A percentile compares a stretch with the other conserved stretches of the same genome.
These are phyloP conservation scores for Urochloa ruziziensis DNA, from an alignment of 176 grass and related monocot species.

Conservation along the genomic window DNA sequence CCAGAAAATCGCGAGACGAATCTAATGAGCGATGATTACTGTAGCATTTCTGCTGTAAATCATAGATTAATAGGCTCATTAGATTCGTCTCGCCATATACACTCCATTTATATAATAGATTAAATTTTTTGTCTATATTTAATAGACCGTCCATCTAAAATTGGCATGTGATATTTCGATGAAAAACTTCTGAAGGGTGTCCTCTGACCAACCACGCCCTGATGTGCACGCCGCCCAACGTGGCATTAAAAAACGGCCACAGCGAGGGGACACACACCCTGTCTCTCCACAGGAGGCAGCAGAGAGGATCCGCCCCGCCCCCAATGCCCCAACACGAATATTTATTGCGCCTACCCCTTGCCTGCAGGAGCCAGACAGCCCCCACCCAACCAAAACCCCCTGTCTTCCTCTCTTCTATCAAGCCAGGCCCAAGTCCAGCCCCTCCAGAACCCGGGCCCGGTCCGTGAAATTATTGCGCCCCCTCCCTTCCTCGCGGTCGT, in stretches of 20 bases:
- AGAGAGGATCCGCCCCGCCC: conserved; percentile 3
- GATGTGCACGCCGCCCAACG: neutral
- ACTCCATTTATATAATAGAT: no score
- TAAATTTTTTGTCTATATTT: no score
- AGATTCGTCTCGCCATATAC: no score
- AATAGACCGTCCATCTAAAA: no score
- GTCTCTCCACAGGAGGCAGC: neutral
- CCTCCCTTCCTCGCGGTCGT: neutral
- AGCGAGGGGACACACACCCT: neutral
- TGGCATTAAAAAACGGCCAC: neutral
- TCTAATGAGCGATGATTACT: no score
- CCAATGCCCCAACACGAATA: conserved; percentile 34
- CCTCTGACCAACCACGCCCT: neutral
- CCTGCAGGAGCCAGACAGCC: conserved; percentile 43
- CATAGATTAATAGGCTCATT: no score
- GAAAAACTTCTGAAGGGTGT: no score
- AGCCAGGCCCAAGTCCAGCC: neutral
- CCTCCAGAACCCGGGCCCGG: neutral
- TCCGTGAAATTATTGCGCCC: conserved; percentile 13
- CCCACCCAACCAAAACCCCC: neutral
- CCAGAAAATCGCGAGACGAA: no score
- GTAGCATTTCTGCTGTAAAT: no score
- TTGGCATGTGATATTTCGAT: no score
- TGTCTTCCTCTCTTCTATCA: neutral
- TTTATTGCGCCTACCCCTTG: conserved; percentile 41